phyloP scores from a whole-genome alignment of 2,329 filamentous ascomycete genomes.

The Chrysoporthe cubensis region DNA sequence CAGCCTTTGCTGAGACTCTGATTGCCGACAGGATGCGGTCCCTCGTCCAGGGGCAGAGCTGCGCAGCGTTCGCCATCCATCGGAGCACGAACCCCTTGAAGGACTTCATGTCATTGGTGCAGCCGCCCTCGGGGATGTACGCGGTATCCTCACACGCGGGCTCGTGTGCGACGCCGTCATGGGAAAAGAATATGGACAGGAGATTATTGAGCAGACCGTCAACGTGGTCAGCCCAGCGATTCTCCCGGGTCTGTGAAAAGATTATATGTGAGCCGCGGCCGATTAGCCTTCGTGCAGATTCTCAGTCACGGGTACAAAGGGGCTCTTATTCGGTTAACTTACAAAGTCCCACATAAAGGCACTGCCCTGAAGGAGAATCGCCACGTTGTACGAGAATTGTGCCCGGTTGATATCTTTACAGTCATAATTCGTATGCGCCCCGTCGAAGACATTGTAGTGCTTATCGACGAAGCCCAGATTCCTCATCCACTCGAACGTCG shows the following conservation, averaged over 20 bases:
- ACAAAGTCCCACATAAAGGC: slow-evolving; percentile 72
- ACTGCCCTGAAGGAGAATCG: slow-evolving; percentile 63
- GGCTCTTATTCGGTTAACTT: slow-evolving; percentile 33
- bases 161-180: slow-evolving; percentile 65
- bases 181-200: slow-evolving; percentile 55
- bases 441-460: slow-evolving; percentile 65
- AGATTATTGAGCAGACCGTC: slow-evolving; percentile 58
- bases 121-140: slow-evolving; percentile 47
- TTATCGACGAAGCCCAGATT: slow-evolving; percentile 61
- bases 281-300: neutral
- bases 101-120: slow-evolving; percentile 72
- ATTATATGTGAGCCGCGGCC: neutral
- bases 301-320: no score
- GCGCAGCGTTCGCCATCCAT: slow-evolving; percentile 64
- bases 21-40: slow-evolving; percentile 62
- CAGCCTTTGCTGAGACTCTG: slow-evolving; percentile 59
- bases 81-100: slow-evolving; percentile 74
- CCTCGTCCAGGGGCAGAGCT: slow-evolving; percentile 64
- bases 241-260: slow-evolving; percentile 44
- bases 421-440: slow-evolving; percentile 59
- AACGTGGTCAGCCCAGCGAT: slow-evolving; percentile 58
- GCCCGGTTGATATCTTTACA: slow-evolving; percentile 64
- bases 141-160: slow-evolving; percentile 62
- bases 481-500: slow-evolving; percentile 65
- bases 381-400: slow-evolving; percentile 71